Conservation (phyloP, 352 stramenopile genomes). For the Globisporangium rhizosaccharum region DNA sequence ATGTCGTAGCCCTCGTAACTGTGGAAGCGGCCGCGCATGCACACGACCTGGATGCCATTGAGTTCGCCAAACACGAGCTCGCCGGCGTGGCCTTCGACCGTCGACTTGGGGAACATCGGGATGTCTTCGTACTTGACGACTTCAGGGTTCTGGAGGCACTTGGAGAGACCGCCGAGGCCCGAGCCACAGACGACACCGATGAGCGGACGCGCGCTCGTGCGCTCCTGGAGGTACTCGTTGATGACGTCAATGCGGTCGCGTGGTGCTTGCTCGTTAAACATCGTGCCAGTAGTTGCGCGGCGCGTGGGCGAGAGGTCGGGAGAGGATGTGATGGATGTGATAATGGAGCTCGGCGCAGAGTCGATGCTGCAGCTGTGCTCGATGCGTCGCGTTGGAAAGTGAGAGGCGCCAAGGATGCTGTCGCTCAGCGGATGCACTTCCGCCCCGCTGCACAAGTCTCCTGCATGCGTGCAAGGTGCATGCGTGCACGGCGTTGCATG, state of each 20-base stretch:
- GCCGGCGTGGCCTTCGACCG: constrained; percentile 91
- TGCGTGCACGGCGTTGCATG: not conserved
- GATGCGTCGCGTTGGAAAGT: constrained; percentile 26
- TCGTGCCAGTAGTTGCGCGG: constrained; percentile 51
- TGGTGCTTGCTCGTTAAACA: constrained; percentile 53
- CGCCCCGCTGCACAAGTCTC: not conserved
- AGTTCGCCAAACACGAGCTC: constrained; percentile 95
- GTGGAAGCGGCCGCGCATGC: constrained; percentile 96
- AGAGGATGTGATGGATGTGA: constrained; percentile 11
- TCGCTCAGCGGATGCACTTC: constrained; percentile 6
- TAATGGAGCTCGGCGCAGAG: constrained; percentile 17
- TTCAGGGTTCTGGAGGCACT: constrained; percentile 84
- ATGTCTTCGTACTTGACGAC: constrained; percentile 93
- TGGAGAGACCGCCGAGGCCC: constrained; percentile 89
- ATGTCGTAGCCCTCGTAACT: constrained; percentile 96
- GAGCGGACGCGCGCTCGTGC: constrained; percentile 44
- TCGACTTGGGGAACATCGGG: constrained; percentile 90
- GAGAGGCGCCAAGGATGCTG: constrained; percentile 7
- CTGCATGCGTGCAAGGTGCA: not conserved
- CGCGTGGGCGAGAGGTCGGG: constrained; percentile 16
- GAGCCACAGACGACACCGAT: constrained; percentile 93
- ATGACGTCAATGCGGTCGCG: constrained; percentile 81
- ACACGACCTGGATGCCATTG: constrained; percentile 82
- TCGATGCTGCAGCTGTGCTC: constrained; percentile 47
- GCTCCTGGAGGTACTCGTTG: constrained; percentile 57